phyloP scores from a whole-genome alignment of 306 rosid genomes.

The Lablab purpureus region DNA sequence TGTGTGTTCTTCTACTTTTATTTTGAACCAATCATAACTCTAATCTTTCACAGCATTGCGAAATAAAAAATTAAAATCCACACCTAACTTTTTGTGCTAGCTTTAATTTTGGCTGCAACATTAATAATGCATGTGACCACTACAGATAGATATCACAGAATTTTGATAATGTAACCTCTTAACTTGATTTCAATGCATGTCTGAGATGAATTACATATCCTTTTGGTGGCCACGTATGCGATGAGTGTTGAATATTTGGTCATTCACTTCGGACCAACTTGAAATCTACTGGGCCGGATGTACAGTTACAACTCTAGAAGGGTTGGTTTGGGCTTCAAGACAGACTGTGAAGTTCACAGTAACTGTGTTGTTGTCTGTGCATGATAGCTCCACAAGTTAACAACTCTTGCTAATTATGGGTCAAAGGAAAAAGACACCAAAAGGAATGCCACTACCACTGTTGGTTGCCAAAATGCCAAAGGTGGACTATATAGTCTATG shows the following conservation, averaged over 20 bases:
- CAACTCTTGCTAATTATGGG: conserved; percentile 2
- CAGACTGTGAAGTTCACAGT: background rate
- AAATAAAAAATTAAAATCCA: background rate
- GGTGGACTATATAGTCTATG: background rate
- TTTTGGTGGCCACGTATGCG: background rate
- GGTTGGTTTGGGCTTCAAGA: background rate
- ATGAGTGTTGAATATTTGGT: background rate
- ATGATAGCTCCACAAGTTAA: conserved; percentile 2
- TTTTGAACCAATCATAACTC: background rate
- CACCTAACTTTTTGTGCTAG: conserved; percentile 36
- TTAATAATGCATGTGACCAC: conserved; percentile 29
- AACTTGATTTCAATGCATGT: background rate
- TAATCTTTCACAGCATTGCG: background rate
- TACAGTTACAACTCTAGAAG: background rate
- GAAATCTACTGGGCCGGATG: conserved; percentile 37
- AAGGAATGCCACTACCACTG: background rate
- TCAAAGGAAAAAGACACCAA: background rate
- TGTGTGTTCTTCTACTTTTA: background rate
- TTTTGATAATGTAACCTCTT: background rate
- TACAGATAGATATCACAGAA: background rate
- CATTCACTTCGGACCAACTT: conserved; percentile 1
- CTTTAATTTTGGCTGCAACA: conserved; percentile 24
- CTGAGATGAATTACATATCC: background rate
- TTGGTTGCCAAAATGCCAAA: background rate
- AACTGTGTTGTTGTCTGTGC: background rate